Percentiles rank a stretch among this genome's conserved stretches.
phyloP scores from a whole-genome alignment of 441 rosid species.

The Syzygium malaccense region DNA sequence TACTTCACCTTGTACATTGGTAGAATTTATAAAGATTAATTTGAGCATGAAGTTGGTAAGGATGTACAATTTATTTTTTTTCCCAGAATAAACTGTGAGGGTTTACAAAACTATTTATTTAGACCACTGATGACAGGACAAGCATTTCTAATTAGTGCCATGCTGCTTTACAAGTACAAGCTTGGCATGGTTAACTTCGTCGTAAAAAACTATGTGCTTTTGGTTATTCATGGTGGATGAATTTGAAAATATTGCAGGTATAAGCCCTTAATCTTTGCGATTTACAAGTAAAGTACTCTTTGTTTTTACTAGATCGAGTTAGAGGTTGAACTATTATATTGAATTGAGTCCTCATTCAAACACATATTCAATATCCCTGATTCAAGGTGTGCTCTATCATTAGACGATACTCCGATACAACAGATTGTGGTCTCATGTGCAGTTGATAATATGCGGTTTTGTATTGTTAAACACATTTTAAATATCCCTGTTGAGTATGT shows the following conservation, averaged over 20 bases:
- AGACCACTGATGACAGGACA: not conserved
- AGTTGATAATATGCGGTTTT: not conserved
- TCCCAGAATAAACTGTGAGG: not conserved
- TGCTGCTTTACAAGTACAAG: not conserved
- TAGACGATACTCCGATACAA: not conserved
- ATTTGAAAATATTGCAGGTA: not conserved
- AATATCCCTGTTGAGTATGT: not conserved
- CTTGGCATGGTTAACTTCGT: not conserved
- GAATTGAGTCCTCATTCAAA: not conserved
- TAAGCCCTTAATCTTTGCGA: not conserved
- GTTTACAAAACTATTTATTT: not conserved
- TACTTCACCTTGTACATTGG: not conserved
- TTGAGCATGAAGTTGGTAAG: not conserved
- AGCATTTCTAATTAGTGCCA: not conserved
- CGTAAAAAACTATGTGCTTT: not conserved
- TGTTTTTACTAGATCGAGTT: not conserved
- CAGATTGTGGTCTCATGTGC: not conserved
- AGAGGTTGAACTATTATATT: not conserved
- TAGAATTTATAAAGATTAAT: not conserved
- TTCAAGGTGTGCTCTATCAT: not conserved
- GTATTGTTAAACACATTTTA: not conserved
- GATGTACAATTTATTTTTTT: not conserved
- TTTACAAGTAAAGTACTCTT: not conserved
- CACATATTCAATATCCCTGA: not conserved
- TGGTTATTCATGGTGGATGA: not conserved